Conservation (phyloP, 192 early-diverging fungal species). For the Backusella morwellensis region DNA sequence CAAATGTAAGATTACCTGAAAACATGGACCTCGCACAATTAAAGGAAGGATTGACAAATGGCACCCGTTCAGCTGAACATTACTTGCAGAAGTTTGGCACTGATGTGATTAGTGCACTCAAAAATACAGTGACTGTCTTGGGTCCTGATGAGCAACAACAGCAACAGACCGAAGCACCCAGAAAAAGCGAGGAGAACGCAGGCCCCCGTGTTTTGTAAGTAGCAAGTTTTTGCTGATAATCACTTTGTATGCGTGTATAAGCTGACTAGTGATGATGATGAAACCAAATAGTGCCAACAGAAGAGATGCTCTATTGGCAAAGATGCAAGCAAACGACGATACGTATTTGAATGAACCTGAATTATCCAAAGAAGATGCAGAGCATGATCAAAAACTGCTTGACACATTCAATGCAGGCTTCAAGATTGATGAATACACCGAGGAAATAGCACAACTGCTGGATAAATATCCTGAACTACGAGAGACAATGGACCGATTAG, state of each 20-base stretch:
- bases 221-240: not conserved
- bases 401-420: conserved; percentile 45
- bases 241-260: not conserved
- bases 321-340: conserved; percentile 38
- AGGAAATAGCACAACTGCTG: conserved; percentile 41
- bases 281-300: conserved; percentile 16
- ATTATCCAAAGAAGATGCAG: not conserved
- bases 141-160: conserved; percentile 25
- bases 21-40: conserved; percentile 32
- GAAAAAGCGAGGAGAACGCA: conserved; percentile 11
- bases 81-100: conserved; percentile 49
- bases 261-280: too few species aligned
- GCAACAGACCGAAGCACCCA: conserved; percentile 16
- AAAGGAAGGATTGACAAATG: conserved; percentile 28
- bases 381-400: conserved; percentile 37
- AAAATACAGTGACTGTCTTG: conserved; percentile 41
- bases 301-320: conserved; percentile 44
- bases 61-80: conserved; percentile 48
- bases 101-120: conserved; percentile 41
- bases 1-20: conserved; percentile 20
- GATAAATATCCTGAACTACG: conserved; percentile 45
- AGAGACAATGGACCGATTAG: conserved; percentile 44
- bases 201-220: conserved; percentile 23
- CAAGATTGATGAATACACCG: conserved; percentile 48
- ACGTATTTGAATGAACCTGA: conserved; percentile 42